Conservation (phyloP, 805 yeast species). For the Maudiozyma saulgeensis region DNA sequence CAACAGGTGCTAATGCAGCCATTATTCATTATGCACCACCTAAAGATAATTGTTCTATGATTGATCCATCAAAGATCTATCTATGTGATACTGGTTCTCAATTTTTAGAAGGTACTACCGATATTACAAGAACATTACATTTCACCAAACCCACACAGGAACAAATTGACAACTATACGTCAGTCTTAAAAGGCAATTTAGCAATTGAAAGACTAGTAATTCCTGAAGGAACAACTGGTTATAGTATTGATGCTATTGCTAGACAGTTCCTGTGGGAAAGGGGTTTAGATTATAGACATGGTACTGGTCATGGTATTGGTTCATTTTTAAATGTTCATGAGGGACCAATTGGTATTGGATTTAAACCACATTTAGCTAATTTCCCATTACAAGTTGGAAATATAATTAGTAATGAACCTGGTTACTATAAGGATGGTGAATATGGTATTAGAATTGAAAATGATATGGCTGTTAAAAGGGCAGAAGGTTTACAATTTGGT, state of each 20-base stretch:
- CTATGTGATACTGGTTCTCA: constrained; percentile 89
- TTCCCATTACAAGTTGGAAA: constrained; percentile 58
- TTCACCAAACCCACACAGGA: constrained; percentile 48
- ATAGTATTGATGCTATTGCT: constrained; percentile 69
- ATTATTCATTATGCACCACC: constrained; percentile 71
- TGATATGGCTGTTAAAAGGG: constrained; percentile 50
- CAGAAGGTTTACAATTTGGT: constrained; percentile 38
- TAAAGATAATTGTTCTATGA: constrained; percentile 42
- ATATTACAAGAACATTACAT: constrained; percentile 82
- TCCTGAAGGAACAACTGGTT: constrained; percentile 68
- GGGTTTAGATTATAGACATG: constrained; percentile 85
- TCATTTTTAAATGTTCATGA: constrained; percentile 87
- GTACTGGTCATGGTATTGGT: constrained; percentile 98
- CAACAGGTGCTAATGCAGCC: constrained; percentile 68
- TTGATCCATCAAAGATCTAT: constrained; percentile 61
- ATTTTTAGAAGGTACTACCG: constrained; percentile 89
- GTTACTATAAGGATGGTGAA: constrained; percentile 81
- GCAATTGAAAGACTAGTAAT: constrained; percentile 74
- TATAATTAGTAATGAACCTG: constrained; percentile 87
- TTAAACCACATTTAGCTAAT: constrained; percentile 37
- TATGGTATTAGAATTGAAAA: constrained; percentile 88
- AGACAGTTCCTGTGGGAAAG: constrained; percentile 72
- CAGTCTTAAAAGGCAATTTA: constrained; percentile 85
- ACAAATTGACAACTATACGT: constrained; percentile 60
- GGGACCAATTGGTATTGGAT: constrained; percentile 80